Evolutionary conservation across 257 asterid species (phyloP), one percentile per base, ranked within the genome.

Genomic region (Solanum sitiens): DNA sequence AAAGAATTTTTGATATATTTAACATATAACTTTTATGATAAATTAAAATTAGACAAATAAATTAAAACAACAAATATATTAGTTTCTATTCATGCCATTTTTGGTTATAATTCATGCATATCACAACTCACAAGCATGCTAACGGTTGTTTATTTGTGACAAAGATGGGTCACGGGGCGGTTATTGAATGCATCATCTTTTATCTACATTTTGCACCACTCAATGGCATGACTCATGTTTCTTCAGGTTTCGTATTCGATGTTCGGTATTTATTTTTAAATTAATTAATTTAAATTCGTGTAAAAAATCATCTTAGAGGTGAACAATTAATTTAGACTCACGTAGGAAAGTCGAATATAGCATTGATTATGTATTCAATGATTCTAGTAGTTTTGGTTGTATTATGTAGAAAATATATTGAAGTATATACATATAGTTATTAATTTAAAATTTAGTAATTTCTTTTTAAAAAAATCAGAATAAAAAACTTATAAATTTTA

Each of bases 41-140:
- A 63, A 4, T 10, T 0, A 63, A 63, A 63, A 63, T 63, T 2
- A 23, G 7, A 23, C 6, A 61, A 10, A 61, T 0, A 9, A 61
- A 61, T 61, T 61, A 61, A 61, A 23, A 61, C 7, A 7, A 56
- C 0, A 0, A 0, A 20, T 4, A 1, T 23, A 61, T 23, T 61
- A 8, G 3, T 9, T 35, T 73, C 30, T 20, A 39, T 21, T 75
- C 59, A 76, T 76, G 61, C 53, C 83, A 0, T 40, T 76, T 37
- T 74, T 35, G 7, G 83, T 23, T 76, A 76, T 21, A 76, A 42
- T 33, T 79, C 1, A 16, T 25, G 67, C 40, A 45, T 79, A 47
- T 77, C 63, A 77, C 85, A 45, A 79, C 27, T 77, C 63, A 77
- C 67, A 45, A 79, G 42, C 16, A 79, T 79, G 85, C 85, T 47